phyloP scores from a whole-genome alignment of 2,329 filamentous ascomycete species.

The Aquanectria penicillioides region DNA sequence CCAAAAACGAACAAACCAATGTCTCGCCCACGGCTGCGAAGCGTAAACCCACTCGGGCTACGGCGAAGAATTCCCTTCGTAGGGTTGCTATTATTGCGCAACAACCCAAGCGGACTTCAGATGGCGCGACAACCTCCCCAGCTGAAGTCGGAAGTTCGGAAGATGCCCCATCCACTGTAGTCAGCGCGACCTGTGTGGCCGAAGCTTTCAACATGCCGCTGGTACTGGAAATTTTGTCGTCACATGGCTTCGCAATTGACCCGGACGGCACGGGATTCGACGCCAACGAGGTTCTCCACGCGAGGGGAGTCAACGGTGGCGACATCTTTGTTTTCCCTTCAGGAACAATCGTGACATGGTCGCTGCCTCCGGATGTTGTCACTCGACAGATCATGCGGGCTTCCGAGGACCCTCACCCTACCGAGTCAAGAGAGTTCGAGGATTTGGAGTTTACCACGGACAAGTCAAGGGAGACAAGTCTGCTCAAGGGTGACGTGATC shows the following conservation, averaged over 20 bases:
- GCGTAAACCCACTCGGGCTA: constrained; percentile 57
- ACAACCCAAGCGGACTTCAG: constrained; percentile 53
- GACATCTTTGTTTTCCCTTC: constrained; percentile 97
- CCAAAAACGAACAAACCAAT: constrained; percentile 28
- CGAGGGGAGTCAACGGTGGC: constrained; percentile 70
- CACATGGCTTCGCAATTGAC: constrained; percentile 70
- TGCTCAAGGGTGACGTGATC: constrained; percentile 87
- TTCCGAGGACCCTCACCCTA: constrained; percentile 77
- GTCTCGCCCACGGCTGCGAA: constrained; percentile 45
- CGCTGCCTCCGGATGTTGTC: constrained; percentile 79
- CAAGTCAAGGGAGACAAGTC: constrained; percentile 74
- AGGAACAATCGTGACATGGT: constrained; percentile 93
- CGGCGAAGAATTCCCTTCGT: constrained; percentile 78
- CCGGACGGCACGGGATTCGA: constrained; percentile 71
- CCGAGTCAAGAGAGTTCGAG: constrained; percentile 80
- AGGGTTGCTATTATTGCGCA: constrained; percentile 90
- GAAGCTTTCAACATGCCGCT: constrained; percentile 72
- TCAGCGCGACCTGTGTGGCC: constrained; percentile 70
- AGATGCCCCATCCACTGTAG: constrained; percentile 54
- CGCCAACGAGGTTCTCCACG: constrained; percentile 70
- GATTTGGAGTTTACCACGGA: constrained; percentile 90
- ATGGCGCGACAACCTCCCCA: constrained; percentile 43
- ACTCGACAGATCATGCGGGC: constrained; percentile 79
- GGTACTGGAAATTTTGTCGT: constrained; percentile 66
- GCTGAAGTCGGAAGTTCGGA: constrained; percentile 30